A percentile compares a stretch with the other conserved stretches of the same genome.
Conservation (phyloP, 78 protist species). For the Ministeria vibrans region DNA sequence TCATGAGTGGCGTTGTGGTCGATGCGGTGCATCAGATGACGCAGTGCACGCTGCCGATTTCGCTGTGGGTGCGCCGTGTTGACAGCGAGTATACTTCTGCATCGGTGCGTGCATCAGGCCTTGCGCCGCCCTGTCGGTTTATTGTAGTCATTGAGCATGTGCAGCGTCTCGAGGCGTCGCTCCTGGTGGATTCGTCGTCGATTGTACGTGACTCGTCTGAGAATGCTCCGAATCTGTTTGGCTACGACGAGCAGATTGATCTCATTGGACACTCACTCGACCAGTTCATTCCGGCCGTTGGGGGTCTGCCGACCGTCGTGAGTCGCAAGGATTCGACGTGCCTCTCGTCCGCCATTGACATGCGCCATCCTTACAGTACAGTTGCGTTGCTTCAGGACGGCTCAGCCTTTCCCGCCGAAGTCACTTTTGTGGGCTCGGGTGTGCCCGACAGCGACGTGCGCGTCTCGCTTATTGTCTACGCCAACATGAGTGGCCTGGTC, state of each 20-base stretch:
- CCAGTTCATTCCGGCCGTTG: background rate
- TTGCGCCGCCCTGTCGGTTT: no score
- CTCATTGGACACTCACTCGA: background rate
- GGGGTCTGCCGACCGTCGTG: background rate
- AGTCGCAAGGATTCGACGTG: background rate
- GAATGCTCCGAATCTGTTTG: background rate
- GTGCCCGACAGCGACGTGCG: background rate
- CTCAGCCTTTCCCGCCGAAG: background rate
- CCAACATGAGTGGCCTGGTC: slow-evolving; percentile 10
- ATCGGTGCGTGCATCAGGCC: no score
- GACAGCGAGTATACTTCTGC: no score
- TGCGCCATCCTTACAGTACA: background rate
- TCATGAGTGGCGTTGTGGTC: no score
- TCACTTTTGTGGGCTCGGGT: background rate
- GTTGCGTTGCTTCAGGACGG: background rate
- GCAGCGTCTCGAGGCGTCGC: background rate
- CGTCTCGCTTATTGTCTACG: background rate
- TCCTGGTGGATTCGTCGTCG: background rate
- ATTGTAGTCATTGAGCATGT: background rate
- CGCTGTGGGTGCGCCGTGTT: no score
- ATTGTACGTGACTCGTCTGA: background rate
- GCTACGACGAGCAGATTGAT: background rate
- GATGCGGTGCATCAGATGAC: no score
- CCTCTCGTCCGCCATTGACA: background rate
- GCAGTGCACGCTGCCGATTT: no score